These are phyloP conservation scores for Alternaria consortialis DNA, from an alignment of 2,329 filamentous ascomycete species.

Conservation along the genomic window DNA sequence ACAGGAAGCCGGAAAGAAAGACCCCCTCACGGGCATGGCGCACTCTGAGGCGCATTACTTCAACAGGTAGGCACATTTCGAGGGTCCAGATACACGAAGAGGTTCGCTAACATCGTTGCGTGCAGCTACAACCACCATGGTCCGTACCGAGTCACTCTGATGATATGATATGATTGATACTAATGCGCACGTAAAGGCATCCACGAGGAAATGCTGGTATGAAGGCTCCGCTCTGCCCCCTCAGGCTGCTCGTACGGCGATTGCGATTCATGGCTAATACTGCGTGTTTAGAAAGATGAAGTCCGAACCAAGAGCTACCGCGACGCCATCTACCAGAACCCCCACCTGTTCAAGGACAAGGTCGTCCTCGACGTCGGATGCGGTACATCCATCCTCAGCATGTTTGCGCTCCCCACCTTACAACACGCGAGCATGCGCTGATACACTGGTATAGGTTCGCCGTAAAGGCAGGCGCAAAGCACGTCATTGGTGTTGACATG, in stretches of 20 bases:
- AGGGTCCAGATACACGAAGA: conserved; percentile 28
- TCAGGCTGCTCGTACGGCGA: conserved; percentile 8
- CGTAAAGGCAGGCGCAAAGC: conserved; percentile 93
- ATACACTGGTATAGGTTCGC: conserved; percentile 76
- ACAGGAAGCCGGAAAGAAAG: conserved; percentile 37
- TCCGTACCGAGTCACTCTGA: conserved; percentile 59
- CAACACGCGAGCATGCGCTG: conserved; percentile 29
- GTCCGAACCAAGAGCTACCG: conserved; percentile 96
- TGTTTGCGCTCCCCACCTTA: conserved; percentile 68
- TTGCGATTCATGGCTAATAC: conserved; percentile 20
- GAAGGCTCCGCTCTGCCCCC: conserved; percentile 50
- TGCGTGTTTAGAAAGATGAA: conserved; percentile 82
- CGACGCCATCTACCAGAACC: conserved; percentile 97
- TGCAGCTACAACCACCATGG: conserved; percentile 96
- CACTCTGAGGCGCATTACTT: conserved; percentile 99
- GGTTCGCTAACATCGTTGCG: conserved; percentile 49
- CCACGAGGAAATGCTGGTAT: conserved; percentile 97
- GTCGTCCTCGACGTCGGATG: conserved; percentile 97
- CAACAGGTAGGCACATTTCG: conserved; percentile 74
- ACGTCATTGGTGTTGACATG: conserved; percentile 99
- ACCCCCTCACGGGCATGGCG: conserved; percentile 72
- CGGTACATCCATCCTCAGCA: conserved; percentile 97
- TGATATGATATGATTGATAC: conserved; percentile 44
- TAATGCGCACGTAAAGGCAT: conserved; percentile 71
- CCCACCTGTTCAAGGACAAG: conserved; percentile 91